Conservation (phyloP, 306 rosid genomes). For the Quercus engelmannii region DNA sequence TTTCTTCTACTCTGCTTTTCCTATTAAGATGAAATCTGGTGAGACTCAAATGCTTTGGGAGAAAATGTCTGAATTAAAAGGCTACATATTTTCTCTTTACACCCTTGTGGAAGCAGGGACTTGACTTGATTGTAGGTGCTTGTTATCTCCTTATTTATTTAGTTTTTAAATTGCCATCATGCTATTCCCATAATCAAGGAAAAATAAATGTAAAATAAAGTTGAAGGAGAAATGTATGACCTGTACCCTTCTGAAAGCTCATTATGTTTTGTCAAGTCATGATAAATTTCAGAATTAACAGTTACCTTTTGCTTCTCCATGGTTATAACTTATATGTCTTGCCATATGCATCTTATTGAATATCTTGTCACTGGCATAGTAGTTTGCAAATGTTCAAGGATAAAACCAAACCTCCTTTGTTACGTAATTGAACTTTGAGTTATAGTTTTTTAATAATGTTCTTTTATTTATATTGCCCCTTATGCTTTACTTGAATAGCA, state of each 20-base stretch:
- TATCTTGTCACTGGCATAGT: not conserved
- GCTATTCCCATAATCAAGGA: not conserved
- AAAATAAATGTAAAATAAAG: not conserved
- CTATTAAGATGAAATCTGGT: conserved; percentile 12
- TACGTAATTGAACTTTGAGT: not conserved
- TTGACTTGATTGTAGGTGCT: not conserved
- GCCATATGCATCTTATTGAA: not conserved
- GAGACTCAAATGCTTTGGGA: conserved; percentile 8
- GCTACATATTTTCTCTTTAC: conserved; percentile 2
- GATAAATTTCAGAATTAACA: not conserved
- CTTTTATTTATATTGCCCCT: not conserved
- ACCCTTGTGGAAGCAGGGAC: not conserved
- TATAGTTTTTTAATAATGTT: not conserved
- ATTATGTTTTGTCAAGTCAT: not conserved
- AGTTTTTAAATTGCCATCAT: not conserved
- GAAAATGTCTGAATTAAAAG: not conserved
- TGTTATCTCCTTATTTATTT: not conserved
- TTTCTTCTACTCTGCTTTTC: conserved; percentile 10
- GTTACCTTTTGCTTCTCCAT: not conserved
- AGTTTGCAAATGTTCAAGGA: not conserved
- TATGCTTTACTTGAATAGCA: not conserved
- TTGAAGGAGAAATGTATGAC: not conserved
- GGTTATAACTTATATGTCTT: not conserved
- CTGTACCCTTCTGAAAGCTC: not conserved
- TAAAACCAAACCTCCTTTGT: not conserved